phyloP scores from a whole-genome alignment of 2,329 filamentous ascomycete species.

The Chrysosporium keratinophilum region DNA sequence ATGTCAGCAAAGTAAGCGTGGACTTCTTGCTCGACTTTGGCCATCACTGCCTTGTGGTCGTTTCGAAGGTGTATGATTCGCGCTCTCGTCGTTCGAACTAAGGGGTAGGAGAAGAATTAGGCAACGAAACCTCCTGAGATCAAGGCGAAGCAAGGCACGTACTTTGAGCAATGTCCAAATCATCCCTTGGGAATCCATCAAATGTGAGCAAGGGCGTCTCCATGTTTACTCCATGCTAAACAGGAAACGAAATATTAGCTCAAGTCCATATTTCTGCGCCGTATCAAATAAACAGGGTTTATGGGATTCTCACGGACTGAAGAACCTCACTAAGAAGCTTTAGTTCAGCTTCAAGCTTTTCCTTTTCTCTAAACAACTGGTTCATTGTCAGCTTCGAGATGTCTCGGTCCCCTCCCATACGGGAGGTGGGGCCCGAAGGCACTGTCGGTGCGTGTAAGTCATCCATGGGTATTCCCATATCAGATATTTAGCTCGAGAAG shows the following conservation, averaged over 20 bases:
- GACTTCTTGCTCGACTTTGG: slow-evolving; percentile 68
- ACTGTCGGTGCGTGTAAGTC: slow-evolving; percentile 58
- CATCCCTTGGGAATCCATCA: slow-evolving; percentile 84
- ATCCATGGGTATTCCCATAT: slow-evolving; percentile 53
- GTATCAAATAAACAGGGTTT: slow-evolving; percentile 6
- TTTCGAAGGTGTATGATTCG: slow-evolving; percentile 83
- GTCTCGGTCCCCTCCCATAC: slow-evolving; percentile 48
- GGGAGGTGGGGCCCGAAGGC: slow-evolving; percentile 65
- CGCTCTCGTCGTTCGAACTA: slow-evolving; percentile 84
- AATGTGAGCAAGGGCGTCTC: slow-evolving; percentile 73
- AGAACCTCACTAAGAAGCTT: slow-evolving; percentile 74
- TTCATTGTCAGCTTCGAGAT: slow-evolving; percentile 57
- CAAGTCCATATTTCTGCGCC: slow-evolving; percentile 3
- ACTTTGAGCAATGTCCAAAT: slow-evolving; percentile 94
- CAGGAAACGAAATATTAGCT: slow-evolving; percentile 15
- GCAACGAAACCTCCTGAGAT: neutral
- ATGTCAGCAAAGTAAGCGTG: slow-evolving; percentile 79
- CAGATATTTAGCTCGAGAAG: slow-evolving; percentile 6
- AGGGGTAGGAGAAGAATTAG: slow-evolving; percentile 15
- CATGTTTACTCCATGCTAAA: slow-evolving; percentile 90
- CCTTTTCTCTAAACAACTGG: slow-evolving; percentile 76
- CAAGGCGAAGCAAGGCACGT: slow-evolving; percentile 24
- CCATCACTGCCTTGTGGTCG: slow-evolving; percentile 87
- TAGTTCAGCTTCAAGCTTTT: slow-evolving; percentile 74
- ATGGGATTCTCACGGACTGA: slow-evolving; percentile 57